These are phyloP conservation scores for Deinandra increscens DNA, from an alignment of 129 eudicot genomes.

Conservation along the genomic window DNA sequence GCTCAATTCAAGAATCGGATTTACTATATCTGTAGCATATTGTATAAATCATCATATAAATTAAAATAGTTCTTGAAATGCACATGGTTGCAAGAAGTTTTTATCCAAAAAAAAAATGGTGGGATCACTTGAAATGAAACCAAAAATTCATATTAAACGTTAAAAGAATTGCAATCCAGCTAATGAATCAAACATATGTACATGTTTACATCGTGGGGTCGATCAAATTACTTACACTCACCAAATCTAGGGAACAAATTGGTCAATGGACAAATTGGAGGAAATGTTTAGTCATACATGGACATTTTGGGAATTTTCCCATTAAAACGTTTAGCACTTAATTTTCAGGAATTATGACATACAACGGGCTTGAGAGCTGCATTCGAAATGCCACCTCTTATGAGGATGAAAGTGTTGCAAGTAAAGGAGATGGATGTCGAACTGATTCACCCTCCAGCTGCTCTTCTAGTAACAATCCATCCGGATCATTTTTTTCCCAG, in stretches of 20 bases:
- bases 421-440: conserved; percentile 52
- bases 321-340: background rate
- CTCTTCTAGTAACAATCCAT: conserved; percentile 77
- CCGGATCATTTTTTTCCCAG: conserved; percentile 62
- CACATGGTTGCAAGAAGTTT: background rate
- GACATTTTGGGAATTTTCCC: too few relatives aligned
- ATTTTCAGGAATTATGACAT: conserved; percentile 68
- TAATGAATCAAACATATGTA: background rate
- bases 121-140: background rate
- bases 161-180: background rate
- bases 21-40: background rate
- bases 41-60: background rate
- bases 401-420: conserved; percentile 55
- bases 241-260: too few relatives aligned
- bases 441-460: conserved; percentile 78
- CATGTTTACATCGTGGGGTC: conserved; percentile 5
- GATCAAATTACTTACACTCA: background rate
- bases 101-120: background rate
- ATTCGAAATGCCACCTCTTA: conserved; percentile 52
- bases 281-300: too few relatives aligned
- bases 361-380: conserved; percentile 93
- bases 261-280: too few relatives aligned
- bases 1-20: background rate
- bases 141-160: background rate
- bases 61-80: background rate